phyloP scores from a whole-genome alignment of 2,329 filamentous ascomycete genomes.

The Fusarium tjaetaba region DNA sequence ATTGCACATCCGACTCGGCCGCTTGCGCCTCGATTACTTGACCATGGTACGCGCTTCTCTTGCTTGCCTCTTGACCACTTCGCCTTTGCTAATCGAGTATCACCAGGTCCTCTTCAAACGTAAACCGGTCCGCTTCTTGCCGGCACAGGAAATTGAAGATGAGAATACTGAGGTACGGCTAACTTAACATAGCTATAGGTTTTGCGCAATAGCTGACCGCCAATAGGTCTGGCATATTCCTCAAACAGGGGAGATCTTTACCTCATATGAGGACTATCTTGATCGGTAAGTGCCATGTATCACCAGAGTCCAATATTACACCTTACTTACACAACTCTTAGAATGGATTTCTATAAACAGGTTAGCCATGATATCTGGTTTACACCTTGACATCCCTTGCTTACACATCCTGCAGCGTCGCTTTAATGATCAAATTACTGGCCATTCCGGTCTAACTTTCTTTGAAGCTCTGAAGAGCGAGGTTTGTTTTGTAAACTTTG shows the following conservation, averaged over 20 bases:
- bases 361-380: conserved; percentile 56
- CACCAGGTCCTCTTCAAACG: conserved; percentile 91
- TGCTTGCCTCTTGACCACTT: background rate
- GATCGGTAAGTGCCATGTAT: conserved; percentile 69
- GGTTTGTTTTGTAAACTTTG: conserved; percentile 62
- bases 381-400: conserved; percentile 4
- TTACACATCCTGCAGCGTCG: conserved; percentile 66
- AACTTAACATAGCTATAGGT: conserved; percentile 19
- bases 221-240: conserved; percentile 88
- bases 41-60: conserved; percentile 36
- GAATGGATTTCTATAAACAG: conserved; percentile 94
- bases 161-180: conserved; percentile 80
- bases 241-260: conserved; percentile 90
- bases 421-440: conserved; percentile 96
- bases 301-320: background rate
- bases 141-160: conserved; percentile 77
- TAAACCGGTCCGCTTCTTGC: conserved; percentile 88
- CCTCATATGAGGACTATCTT: conserved; percentile 87
- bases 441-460: conserved; percentile 89
- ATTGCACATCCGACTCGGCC: conserved; percentile 19
- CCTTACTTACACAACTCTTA: conserved; percentile 49
- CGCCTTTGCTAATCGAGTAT: conserved; percentile 15
- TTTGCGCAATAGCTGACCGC: conserved; percentile 25
- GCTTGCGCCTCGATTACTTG: conserved; percentile 30
- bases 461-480: conserved; percentile 93